Base-by-base conservation (phyloP, 805 yeast species). In the Metschnikowia corniflorae region DNA sequence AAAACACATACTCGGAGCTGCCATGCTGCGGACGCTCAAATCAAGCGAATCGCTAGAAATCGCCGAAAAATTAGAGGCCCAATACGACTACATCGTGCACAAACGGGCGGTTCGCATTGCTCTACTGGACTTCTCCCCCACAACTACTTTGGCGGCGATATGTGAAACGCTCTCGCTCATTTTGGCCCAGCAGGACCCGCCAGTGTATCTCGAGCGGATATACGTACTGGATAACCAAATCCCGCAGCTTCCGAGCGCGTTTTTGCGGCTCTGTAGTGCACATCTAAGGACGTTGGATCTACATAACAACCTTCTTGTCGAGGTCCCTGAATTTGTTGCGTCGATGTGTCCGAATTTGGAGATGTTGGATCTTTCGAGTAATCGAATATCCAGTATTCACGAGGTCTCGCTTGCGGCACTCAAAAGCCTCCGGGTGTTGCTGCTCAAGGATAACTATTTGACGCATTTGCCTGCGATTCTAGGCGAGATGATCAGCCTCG, bases 291-390 rank as follows among this genome's bases (percentile, higher is more conserved):
- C 78, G 44, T 59, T 86, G 39, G 91, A 85, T 55, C 58, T 86
- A 30, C 83, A 84, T 53, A 65, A 69, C 40, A 86, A 86, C 54
- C 54, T 61, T 29, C 67, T 86, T 34, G 46, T 64, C 3, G 65
- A 60, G 30, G 69, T 85, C 29, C 88, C 94, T 0, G 55, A 49
- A 2, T 56, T 68, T 6, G 49, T 76, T 40, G 40, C 49, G 14
- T 51, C 23, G 7, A 21, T 53, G 3, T 64, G 72, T 26, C 49
- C 51, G 9, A 63, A 67, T 6, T 59, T 85, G 37, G 89, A 82
- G 49, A 78, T 79, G 34, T 57, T 85, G 27, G 91, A 85, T 56
- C 55, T 84, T 15, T 78, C 87, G 15, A 58, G 65, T 24, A 85
- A 85, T 53, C 57, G 54, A 17, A 58, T 85, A 19, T 53, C 57